These are phyloP conservation scores for Trebouxia gelatinosa DNA, from an alignment of 163 green algal species.

Conservation along the genomic window DNA sequence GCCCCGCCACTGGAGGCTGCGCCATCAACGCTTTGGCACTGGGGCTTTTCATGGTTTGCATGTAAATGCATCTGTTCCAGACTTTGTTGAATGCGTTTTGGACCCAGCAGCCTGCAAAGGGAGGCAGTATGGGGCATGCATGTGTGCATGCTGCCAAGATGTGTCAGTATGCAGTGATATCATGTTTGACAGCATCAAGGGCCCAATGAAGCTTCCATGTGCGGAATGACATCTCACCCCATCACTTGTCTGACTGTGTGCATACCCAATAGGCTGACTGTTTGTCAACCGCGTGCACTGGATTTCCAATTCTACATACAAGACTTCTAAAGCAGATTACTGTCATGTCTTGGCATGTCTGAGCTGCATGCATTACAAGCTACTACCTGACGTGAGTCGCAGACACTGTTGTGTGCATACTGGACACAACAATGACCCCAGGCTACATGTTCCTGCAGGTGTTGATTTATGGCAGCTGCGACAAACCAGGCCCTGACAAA, in stretches of 20 bases:
- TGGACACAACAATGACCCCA: too few relatives aligned
- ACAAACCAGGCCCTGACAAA: constrained; percentile 5
- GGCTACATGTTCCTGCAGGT: constrained; percentile 3
- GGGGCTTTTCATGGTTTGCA: constrained; percentile 30
- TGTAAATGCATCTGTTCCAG: background rate
- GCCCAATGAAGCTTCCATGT: too few relatives aligned
- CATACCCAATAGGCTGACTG: background rate
- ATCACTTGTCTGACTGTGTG: too few relatives aligned
- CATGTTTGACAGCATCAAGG: too few relatives aligned
- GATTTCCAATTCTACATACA: background rate
- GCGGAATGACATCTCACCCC: too few relatives aligned
- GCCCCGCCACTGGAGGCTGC: constrained; percentile 27
- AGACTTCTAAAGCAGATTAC: background rate
- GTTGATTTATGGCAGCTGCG: constrained; percentile 14
- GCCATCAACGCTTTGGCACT: background rate
- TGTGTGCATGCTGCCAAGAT: background rate
- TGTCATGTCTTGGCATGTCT: background rate
- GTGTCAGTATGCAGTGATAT: background rate
- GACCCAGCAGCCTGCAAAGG: background rate
- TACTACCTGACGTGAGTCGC: background rate
- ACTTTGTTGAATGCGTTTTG: background rate
- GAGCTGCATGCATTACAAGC: background rate
- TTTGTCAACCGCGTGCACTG: background rate
- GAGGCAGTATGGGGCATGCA: background rate
- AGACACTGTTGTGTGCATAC: too few relatives aligned